Evolutionary conservation across 768 basidiomycete species (phyloP), one percentile per base, ranked within the genome.

Genomic region (Amanita pallidorosea): DNA sequence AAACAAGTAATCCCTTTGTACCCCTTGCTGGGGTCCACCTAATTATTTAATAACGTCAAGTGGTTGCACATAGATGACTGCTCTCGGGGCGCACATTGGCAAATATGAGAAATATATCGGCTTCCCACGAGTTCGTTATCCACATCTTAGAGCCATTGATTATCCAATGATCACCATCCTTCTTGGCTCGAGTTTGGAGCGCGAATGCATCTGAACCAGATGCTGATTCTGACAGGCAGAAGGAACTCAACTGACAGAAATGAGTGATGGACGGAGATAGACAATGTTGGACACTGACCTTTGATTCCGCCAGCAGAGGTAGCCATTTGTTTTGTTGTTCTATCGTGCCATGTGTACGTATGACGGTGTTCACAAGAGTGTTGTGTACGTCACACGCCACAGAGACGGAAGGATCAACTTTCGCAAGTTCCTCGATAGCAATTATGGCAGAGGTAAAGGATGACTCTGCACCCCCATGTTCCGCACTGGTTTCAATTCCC

Each of bases 1-100:
- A 99, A 99, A 67, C 95, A 98, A 4, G 96, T 95, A 65, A 99
- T 99, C 18, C 96, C 96, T 67, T 98, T 99, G 79, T 99, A 98
- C 0, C 96, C 94, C 63, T 92, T 91, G 56, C 78, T 85, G 0
- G 89, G 85, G 65, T 96, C 91, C 17, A 82, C 62, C 85, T 88
- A 13, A 48, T 33, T 33, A n/a, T n/a, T n/a, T n/a, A 9, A 18
- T 5, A 44, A 7, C 7, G 20, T 17, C 12, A 43, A 36, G 7
- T 8, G n/a, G 36, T 18, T 25, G 8, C 33, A 52, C 42, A 33
- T 5, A n/a, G n/a, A 7, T 25, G 6, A 27, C 41, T 20, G 17
- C 31, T 13, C 38, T 11, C 22, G 42, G 17, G 34, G 63, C 79
- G 53, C 52, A 92, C 90, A 55, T 90, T 99, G 47, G 96, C 96